Conservation (phyloP, 345 rosid species). For the Arabidopsis arenosa region DNA sequence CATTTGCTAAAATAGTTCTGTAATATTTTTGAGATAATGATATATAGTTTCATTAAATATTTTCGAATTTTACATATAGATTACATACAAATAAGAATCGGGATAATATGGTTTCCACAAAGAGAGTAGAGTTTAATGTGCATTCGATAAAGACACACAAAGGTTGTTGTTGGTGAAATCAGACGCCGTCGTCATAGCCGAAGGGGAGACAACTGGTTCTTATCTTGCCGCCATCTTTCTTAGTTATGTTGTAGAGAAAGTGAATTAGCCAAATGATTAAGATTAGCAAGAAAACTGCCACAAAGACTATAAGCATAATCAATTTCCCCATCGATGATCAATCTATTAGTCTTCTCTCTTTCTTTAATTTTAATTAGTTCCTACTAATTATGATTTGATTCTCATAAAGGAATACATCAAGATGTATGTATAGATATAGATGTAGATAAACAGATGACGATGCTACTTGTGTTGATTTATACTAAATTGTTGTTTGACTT, state of each 20-base stretch:
- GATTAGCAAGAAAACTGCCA: constrained; percentile 3
- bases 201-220: neutral
- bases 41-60: no score
- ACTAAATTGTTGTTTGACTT: neutral
- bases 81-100: neutral
- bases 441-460: neutral
- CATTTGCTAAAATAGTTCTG: no score
- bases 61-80: neutral
- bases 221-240: constrained; percentile 20
- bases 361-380: neutral
- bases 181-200: neutral
- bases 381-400: neutral
- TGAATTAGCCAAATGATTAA: constrained; percentile 20
- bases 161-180: constrained; percentile 2
- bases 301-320: neutral
- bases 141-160: neutral
- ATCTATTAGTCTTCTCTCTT: neutral
- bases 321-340: constrained; percentile 9
- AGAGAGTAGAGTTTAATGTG: neutral
- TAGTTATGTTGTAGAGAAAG: constrained; percentile 10
- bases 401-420: neutral
- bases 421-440: neutral
- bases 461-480: neutral
- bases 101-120: neutral
- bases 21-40: no score